phyloP scores from a whole-genome alignment of 2,329 filamentous ascomycete species.

The Cladosporium sp. region DNA sequence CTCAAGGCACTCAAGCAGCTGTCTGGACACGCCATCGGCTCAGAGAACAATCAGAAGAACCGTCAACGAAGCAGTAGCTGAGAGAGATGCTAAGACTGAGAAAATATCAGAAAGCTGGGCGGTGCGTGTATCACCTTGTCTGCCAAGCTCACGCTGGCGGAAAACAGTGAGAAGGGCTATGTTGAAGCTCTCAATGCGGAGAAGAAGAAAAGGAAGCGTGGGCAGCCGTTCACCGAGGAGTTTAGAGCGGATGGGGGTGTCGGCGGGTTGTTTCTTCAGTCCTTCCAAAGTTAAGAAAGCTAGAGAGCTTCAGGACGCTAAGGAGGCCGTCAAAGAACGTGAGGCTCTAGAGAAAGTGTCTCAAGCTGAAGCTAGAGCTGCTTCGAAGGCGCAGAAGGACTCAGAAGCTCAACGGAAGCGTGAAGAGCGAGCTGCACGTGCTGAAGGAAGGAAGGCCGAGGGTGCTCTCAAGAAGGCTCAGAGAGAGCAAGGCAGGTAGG shows the following conservation, averaged over 20 bases:
- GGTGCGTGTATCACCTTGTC: background rate
- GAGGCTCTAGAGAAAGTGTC: background rate
- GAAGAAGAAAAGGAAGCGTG: constrained; percentile 4
- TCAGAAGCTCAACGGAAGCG: background rate
- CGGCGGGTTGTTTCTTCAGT: background rate
- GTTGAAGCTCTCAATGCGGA: background rate
- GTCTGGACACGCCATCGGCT: background rate
- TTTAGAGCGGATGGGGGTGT: background rate
- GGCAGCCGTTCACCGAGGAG: background rate
- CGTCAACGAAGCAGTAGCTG: background rate
- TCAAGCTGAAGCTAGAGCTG: background rate
- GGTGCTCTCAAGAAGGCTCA: background rate
- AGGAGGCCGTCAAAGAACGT: background rate
- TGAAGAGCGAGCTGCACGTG: background rate
- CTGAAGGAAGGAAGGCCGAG: background rate
- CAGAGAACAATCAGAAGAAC: background rate
- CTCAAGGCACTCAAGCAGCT: background rate
- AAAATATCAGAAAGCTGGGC: background rate
- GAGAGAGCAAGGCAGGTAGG: background rate
- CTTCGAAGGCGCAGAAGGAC: background rate
- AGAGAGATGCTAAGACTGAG: background rate
- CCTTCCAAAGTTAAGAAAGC: background rate
- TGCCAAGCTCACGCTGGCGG: background rate
- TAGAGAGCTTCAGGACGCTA: background rate
- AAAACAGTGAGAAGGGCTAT: background rate